Conservation (phyloP, 1,284 basidiomycete genomes). For the Ustilago tritici region DNA sequence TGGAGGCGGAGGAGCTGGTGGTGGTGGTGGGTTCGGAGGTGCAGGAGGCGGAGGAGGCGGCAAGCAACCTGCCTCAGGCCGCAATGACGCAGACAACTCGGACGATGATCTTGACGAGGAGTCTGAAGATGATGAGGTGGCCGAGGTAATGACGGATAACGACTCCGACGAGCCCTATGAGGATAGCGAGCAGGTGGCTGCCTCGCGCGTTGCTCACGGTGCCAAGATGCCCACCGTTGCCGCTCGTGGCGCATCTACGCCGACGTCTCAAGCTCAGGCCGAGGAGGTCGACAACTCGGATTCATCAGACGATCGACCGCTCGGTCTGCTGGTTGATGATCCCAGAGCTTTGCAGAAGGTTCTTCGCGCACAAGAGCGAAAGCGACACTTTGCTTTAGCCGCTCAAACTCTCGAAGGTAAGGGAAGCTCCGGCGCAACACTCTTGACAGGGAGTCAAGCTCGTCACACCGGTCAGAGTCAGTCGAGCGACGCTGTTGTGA, state of each 20-base stretch:
- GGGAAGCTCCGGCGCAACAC: constrained; percentile 13
- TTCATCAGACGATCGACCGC: constrained; percentile 49
- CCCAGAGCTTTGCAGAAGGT: constrained; percentile 44
- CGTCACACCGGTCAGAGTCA: constrained; percentile 18
- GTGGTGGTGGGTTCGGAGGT: constrained; percentile 27
- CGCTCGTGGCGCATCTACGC: constrained; percentile 16
- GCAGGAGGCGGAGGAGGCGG: constrained; percentile 44
- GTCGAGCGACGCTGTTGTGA: constrained; percentile 17
- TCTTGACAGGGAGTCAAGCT: constrained; percentile 11
- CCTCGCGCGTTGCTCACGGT: constrained; percentile 10
- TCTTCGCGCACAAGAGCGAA: constrained; percentile 46
- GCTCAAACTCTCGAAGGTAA: constrained; percentile 41
- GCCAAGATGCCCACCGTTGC: constrained; percentile 21
- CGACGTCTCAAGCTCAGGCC: constrained; percentile 6
- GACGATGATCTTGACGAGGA: constrained; percentile 22
- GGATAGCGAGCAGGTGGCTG: constrained; percentile 5
- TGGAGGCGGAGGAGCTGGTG: constrained; percentile 42
- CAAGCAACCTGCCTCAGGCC: constrained; percentile 24
- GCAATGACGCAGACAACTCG: constrained; percentile 29
- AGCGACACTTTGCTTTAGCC: constrained; percentile 44
- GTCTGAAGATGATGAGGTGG: constrained; percentile 33
- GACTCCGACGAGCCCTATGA: constrained; percentile 59
- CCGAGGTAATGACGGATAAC: constrained; percentile 41
- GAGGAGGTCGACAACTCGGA: constrained; percentile 36
- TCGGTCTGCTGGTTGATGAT: constrained; percentile 53